Base-by-base conservation (phyloP, 108 stramenopile genomes). In the Parietichytrium sp. region DNA sequence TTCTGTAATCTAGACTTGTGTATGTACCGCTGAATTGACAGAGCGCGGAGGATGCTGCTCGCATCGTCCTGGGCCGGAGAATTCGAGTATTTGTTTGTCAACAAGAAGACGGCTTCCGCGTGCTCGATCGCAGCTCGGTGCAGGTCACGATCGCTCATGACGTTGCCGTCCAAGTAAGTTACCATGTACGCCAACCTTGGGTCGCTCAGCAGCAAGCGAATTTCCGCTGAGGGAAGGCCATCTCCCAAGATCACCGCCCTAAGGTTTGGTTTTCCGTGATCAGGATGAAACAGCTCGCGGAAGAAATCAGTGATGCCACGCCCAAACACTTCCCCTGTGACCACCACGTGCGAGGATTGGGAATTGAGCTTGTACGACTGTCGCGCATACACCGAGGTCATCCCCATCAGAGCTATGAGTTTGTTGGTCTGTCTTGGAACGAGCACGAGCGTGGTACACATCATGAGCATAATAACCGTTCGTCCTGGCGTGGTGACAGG, bases 121-220 rank as follows among this genome's bases (percentile, higher is more conserved):
- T 77, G 13, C 16, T 38, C 49, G 3, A 47, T 23, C 3, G 36
- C 42, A 25, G 82, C 82, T 13, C 82, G 82, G 47, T 18, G 8
- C 16, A 82, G 82, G 31, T 82, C 61, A 7, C 49, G 27, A 13
- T 77, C 61, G 1, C 13, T 4, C 78, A 82, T 78, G 18, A 79
- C 78, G 31, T 7, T 77, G 4, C 82, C 82, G n/a, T 82, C 82
- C 48, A 82, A 51, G 47, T 82, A 82, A 16, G 72, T 78, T 15
- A 79, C 25, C 61, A 54, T 54, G 12, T 33, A 16, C 33, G 61
- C 49, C 33, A 47, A 77, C 16, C 47, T 45, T 10, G 82, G 80
- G 80, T 52, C 26, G 16, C 31, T 31, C 6, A 80, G 52, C 51
- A 80, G 30, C 4, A 18, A 53, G 26, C 23, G 48, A 3, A 82